Evolutionary conservation across 2,329 filamentous ascomycete genomes (phyloP), one percentile per base, ranked within the genome.

Genomic region (Fusarium globosum): DNA sequence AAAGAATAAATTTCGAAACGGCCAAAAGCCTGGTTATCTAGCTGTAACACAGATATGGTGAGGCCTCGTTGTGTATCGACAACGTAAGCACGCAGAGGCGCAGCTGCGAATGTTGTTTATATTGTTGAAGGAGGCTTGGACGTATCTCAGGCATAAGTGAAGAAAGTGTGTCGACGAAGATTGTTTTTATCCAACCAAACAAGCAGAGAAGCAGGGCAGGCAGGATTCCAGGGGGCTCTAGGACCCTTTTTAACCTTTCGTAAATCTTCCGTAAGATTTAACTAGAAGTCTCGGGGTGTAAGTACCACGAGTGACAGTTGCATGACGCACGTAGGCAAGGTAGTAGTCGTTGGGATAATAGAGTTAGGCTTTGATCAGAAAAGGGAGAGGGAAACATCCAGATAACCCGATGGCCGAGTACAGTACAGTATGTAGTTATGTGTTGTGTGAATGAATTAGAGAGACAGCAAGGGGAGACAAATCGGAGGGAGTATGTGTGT

Each of bases 31-130:
- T 76, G 61, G 64, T 52, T 72, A 65, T 75, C 70, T 72, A 68
- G 60, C 71, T 62, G 69, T 73, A 60, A 58, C 61, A 66, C 69
- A 58, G 59, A 60, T 62, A 63, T 61, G 70, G 46, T 58, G 65
- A 76, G 72, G 72, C 72, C 61, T 76, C 58, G 65, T 51, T 65
- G 67, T 65, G 64, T 69, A 65, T 69, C 62, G 64, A 65, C 70
- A 71, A 76, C 70, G 73, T 75, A 61, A 75, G 73, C 73, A 71
- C 39, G 60, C 62, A 33, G 70, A 33, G 73, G 73, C 67, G 67
- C 73, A 76, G 69, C 69, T 46, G 52, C 38, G 48, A 57, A 23
- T 61, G 67, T 43, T 49, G 58, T 72, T 61, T 58, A 42, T 64
- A 23, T 61, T 71, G 62, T 68, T 72, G 71, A 61, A 57, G 39